Evolutionary conservation across 2,329 filamentous ascomycete species (phyloP), one percentile per base, ranked within the genome.

Genomic region (Amylocarpus encephaloides): DNA sequence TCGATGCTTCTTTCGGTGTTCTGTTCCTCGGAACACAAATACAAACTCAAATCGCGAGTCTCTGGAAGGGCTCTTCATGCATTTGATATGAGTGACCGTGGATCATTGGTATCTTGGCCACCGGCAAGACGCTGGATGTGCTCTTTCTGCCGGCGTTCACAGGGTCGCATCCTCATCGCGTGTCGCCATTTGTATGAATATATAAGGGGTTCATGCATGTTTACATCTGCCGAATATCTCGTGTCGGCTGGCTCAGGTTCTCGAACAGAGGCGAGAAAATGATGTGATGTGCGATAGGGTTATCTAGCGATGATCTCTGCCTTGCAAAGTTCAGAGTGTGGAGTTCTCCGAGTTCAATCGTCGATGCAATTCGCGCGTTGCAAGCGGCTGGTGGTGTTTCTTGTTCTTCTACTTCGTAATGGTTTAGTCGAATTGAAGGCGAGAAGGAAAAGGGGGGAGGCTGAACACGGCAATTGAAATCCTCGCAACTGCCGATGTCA

Each of bases 161-260:
- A 40, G 38, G 16, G 34, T 16, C 38, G 18, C 5, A 11, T 40
- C 16, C 4, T 19, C 18, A 11, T 40, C 38, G 38, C 38, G 38
- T 40, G 38, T 40, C 38, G 38, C 38, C 6, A 15, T 15, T 15
- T 40, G 38, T 40, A 40, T 12, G 29, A 43, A 43, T 43, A 43
- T 43, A 43, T 22, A 43, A 43, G 40, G 16, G 29, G 40, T 43
- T 43, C 40, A 43, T 43, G 40, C 40, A 43, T 19, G 40, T 40
- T 18, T 16, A 40, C 38, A 40, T 40, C 38, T 40, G 38, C 38
- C 38, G 38, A 18, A 11, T n/a, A 11, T 40, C 7, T 40, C 38
- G 38, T 40, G 38, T 16, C 22, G 4, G 22, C 7, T 26, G 22
- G 22, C 22, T 26, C 22, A 7, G 22, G 22, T 26, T 26, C 22